Conservation (phyloP, 768 basidiomycete genomes). For the Boletus rufocinnamomeus region DNA sequence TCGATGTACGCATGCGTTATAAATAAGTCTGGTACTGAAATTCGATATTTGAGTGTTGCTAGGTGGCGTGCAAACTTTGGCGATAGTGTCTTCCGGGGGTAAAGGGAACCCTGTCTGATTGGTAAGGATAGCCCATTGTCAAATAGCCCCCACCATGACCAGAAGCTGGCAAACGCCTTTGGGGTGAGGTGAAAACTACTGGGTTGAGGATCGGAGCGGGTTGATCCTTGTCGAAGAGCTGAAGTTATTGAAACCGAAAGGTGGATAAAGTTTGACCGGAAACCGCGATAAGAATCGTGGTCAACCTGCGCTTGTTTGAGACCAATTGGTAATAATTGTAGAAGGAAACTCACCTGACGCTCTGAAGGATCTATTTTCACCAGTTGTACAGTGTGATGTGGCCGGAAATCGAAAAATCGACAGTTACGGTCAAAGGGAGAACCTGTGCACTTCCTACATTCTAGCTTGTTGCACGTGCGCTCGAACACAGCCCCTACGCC, state of each 20-base stretch:
- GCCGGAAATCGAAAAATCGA: constrained; percentile 75
- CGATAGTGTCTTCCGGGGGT: constrained; percentile 67
- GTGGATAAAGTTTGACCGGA: constrained; percentile 94
- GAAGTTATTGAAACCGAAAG: constrained; percentile 84
- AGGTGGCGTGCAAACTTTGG: constrained; percentile 88
- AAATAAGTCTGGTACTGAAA: constrained; percentile 74
- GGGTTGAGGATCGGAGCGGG: constrained; percentile 31
- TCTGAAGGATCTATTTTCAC: constrained; percentile 47
- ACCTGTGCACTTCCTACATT: constrained; percentile 64
- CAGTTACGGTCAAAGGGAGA: constrained; percentile 74
- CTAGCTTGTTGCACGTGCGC: constrained; percentile 66
- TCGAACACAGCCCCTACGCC: constrained; percentile 85
- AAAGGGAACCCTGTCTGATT: constrained; percentile 85
- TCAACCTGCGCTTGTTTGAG: constrained; percentile 35
- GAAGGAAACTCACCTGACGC: constrained; percentile 46
- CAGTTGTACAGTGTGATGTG: constrained; percentile 76
- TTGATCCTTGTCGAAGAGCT: constrained; percentile 43
- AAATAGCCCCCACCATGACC: constrained; percentile 89
- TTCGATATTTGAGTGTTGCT: constrained; percentile 89
- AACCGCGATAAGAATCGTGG: constrained; percentile 80
- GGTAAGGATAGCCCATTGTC: constrained; percentile 77
- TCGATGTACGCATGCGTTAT: constrained; percentile 88
- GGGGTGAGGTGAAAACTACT: constrained; percentile 88
- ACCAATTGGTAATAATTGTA: neutral
- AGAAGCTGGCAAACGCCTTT: constrained; percentile 84